Base-by-base conservation (phyloP, 2,329 filamentous ascomycete species). In the Dendryphion nanum region DNA sequence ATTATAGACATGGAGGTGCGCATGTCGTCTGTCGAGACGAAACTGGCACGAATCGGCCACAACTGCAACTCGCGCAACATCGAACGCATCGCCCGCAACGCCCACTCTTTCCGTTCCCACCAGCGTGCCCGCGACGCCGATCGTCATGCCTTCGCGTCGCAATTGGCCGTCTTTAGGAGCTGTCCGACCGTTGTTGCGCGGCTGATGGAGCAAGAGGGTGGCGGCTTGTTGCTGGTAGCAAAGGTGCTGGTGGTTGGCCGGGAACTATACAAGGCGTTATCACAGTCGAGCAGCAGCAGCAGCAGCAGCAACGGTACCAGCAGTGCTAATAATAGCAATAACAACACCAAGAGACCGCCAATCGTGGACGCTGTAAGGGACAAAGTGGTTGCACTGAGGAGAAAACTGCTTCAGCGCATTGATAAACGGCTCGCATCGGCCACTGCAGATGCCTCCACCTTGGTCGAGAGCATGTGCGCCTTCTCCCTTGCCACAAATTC, bases 1-100 rank as follows among this genome's bases (percentile, higher is more conserved):
- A 97, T 97, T 50, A 85, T 96, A 38, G 78, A 83, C 44, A 95
- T 97, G 88, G 85, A 88, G 50, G 69, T 68, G 26, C 82, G 91
- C 59, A 91, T 93, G 69, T 78, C 83, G 44, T 70, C 74, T 10
- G 84, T 89, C 13, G 89, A 95, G 64, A 71, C 74, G 4, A 78
- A 82, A 24, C 75, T 97, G 35, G 78, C 78, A 13, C 75, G 75
- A 42, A 84, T 95, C 70, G 87, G 88, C 31, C 78, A 79, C 29
- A 79, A 80, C 40, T 96, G 91, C 66, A 89, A 90, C 35, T 78
- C 87, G 24, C 71, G 76, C 36, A 74, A 83, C 18, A 73, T 95
- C 17, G 82, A 82, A 17, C 77, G 73, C 47, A 89, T 89, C 61
- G 76, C 30, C 57, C 67, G 21, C 75, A 85, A 43, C 60, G 87